Evolutionary conservation across 305 asterid genomes (phyloP).

Genomic region (Ilex paraguariensis): DNA sequence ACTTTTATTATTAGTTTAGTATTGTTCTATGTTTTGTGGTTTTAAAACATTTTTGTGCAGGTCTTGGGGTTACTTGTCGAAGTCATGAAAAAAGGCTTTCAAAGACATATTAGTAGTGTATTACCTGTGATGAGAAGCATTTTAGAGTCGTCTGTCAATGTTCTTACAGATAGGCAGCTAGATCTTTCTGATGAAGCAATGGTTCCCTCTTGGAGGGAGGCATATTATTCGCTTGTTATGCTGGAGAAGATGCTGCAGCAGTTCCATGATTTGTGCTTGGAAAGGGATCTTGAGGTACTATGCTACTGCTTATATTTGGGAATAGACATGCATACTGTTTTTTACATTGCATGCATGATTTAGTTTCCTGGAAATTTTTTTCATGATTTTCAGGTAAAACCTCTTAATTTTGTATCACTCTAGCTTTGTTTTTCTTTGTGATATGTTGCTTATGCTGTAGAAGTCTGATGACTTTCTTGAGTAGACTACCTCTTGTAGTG

Average conservation of each 20-base stretch:
- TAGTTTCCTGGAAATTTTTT: too few relatives aligned
- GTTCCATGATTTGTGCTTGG: conserved; percentile 45
- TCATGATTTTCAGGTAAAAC: too few relatives aligned
- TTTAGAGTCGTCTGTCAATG: conserved; percentile 48
- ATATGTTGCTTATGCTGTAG: too few relatives aligned
- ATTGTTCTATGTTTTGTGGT: not conserved
- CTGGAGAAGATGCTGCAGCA: conserved; percentile 74
- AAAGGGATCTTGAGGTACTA: conserved; percentile 65
- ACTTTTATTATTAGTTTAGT: too few relatives aligned
- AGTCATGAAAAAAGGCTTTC: conserved; percentile 52
- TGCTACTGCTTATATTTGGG: conserved; percentile 8
- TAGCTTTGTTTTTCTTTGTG: too few relatives aligned
- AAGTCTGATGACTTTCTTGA: too few relatives aligned
- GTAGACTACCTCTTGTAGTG: too few relatives aligned
- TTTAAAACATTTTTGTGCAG: conserved; percentile 35
- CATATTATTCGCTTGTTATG: conserved; percentile 80
- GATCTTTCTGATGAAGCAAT: conserved; percentile 43
- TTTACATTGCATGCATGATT: too few relatives aligned
- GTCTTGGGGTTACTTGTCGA: conserved; percentile 87
- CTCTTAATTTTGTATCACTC: too few relatives aligned
- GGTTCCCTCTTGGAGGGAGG: conserved; percentile 79
- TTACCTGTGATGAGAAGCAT: conserved; percentile 54
- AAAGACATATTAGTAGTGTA: conserved; percentile 38
- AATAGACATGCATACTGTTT: too few relatives aligned
- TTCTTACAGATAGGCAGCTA: conserved; percentile 29